Base-by-base conservation (phyloP, 164 flowering plant species). In the Annona cherimola region DNA sequence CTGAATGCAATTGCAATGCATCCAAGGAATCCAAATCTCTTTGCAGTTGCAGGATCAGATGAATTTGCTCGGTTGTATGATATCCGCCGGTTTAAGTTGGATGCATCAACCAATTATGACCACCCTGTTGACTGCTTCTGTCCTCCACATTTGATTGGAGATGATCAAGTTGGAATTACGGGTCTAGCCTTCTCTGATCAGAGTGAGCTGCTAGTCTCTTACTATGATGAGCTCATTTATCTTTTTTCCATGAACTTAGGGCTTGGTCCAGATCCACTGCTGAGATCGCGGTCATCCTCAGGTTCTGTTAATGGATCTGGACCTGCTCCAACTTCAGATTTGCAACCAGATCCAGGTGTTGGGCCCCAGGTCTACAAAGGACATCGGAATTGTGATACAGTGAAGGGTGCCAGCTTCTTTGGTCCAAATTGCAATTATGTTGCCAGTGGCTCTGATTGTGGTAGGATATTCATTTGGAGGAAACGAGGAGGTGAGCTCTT, bases 391-490 rank as follows among this genome's bases (percentile, higher is more conserved):
- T 69, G 76, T 80, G 87, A 82, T 59, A 93, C 99, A 0, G 92
- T 96, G 64, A 96, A 96, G 82, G 99, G 96, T 61, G 97, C 88
- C 35, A 81, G 63, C 72, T 96, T 93, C 75, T 93, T 85, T 84
- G 99, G 98, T 66, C 98, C 98, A 20, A 85, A 77, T 40, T 82
- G 85, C 79, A 97, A 96, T 77, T 96, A 91, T 84, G 95, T 96
- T 69, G 85, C 82, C 68, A 96, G 99, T 76, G 99, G 99, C 11
- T 96, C 99, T 19, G 99, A 96, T 78, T 96, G 99, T 82, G 95
- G 98, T 20, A 78, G 95, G 63, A 89, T 95, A 63, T 95, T 95
- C 69, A 91, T 96, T 63, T 96, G 99, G 99, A 90, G 81, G 86
- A 95, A 93, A 76, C 89, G 87, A 66, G 88, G 80, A 69, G 96